These are phyloP conservation scores for Colletotrichum tanaceti DNA, from an alignment of 2,329 filamentous ascomycete species.

Conservation along the genomic window DNA sequence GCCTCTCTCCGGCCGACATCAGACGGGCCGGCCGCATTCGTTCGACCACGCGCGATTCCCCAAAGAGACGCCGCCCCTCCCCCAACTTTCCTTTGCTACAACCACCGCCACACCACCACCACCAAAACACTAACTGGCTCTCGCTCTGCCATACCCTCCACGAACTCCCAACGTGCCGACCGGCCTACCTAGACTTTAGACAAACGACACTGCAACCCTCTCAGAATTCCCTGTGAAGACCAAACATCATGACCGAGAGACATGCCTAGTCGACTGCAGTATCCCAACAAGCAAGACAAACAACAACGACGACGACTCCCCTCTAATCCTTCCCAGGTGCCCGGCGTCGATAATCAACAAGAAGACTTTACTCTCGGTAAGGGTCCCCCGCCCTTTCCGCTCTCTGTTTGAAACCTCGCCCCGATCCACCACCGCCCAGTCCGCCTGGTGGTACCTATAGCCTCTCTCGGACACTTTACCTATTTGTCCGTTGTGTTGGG, in stretches of 20 bases:
- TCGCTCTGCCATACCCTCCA: constrained; percentile 3
- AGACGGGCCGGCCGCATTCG: constrained; percentile 33
- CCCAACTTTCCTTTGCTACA: constrained; percentile 23
- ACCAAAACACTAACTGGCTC: constrained; percentile 17
- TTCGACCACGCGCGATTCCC: constrained; percentile 23
- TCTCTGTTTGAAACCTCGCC: constrained; percentile 29
- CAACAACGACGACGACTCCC: constrained; percentile 46
- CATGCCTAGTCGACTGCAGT: constrained; percentile 49
- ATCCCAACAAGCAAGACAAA: constrained; percentile 46
- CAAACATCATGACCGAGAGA: constrained; percentile 41
- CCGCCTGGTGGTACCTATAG: constrained; percentile 4
- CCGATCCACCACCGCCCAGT: constrained; percentile 18
- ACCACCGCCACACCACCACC: constrained; percentile 11
- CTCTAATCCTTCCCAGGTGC: constrained; percentile 26
- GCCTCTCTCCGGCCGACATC: constrained; percentile 14
- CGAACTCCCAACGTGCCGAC: constrained; percentile 21
- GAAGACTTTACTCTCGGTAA: constrained; percentile 46
- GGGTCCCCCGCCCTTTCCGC: constrained; percentile 25
- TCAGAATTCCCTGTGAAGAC: neutral
- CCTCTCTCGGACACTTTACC: constrained; percentile 4
- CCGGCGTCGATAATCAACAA: constrained; percentile 51
- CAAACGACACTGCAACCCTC: neutral
- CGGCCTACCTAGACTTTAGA: constrained; percentile 10
- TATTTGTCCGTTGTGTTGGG: constrained; percentile 4
- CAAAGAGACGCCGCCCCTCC: constrained; percentile 25